Percentiles rank a stretch among this genome's conserved stretches.
These are phyloP conservation scores for Boletus reticulatus DNA, from an alignment of 768 basidiomycete genomes.

Conservation along the genomic window DNA sequence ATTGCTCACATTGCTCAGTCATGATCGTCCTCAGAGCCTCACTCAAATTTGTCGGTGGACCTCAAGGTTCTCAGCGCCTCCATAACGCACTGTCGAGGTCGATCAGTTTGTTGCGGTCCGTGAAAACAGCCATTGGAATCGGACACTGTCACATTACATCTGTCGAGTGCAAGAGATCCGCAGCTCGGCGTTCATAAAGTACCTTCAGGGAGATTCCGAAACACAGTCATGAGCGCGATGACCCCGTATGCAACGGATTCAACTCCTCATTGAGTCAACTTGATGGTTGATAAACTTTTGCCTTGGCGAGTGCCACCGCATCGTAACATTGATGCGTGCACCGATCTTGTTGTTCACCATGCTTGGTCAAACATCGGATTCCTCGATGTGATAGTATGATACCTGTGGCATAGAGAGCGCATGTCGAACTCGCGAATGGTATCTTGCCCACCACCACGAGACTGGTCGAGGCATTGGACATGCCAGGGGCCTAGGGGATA, in stretches of 20 bases:
- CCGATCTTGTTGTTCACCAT: slow-evolving; percentile 79
- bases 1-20: too few species aligned
- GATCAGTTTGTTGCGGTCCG: too few species aligned
- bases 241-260: not conserved
- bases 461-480: slow-evolving; percentile 58
- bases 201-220: not conserved
- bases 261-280: not conserved
- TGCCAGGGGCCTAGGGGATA: not conserved
- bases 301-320: not conserved
- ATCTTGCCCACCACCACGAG: slow-evolving; percentile 72
- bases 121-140: too few species aligned
- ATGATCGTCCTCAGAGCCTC: too few species aligned
- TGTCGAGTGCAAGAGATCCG: too few species aligned
- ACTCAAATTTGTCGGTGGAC: too few species aligned
- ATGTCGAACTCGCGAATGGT: slow-evolving; percentile 68
- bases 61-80: too few species aligned
- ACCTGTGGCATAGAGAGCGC: slow-evolving; percentile 64
- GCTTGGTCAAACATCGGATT: slow-evolving; percentile 32
- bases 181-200: not conserved
- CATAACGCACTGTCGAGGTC: too few species aligned
- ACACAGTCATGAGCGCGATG: not conserved
- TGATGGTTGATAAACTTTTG: not conserved
- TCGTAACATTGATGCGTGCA: slow-evolving; percentile 25
- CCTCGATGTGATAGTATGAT: not conserved
- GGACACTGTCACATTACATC: too few species aligned